Percentiles rank a stretch among this genome's conserved stretches.
phyloP scores from a whole-genome alignment of 2,329 filamentous ascomycete species.

The Pseudocercospora crystallina region DNA sequence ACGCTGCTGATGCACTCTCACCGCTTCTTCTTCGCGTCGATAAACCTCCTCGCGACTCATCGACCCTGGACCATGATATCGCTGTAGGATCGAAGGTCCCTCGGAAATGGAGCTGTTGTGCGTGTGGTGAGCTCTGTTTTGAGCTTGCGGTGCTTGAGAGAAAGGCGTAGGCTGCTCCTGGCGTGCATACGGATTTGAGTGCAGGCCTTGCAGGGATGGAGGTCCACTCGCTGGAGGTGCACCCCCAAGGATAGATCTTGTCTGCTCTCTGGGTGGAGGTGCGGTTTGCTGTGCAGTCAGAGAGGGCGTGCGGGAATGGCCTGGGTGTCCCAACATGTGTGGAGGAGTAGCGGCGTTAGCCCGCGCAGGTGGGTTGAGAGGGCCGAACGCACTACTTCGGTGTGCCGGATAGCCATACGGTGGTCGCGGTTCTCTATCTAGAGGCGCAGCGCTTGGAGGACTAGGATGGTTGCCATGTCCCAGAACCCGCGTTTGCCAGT shows the following conservation, averaged over 20 bases:
- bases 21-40: conserved; percentile 24
- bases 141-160: conserved; percentile 27
- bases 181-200: conserved; percentile 30
- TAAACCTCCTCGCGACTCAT: conserved; percentile 29
- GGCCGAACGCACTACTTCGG: conserved; percentile 28
- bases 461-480: conserved; percentile 22
- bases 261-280: conserved; percentile 24
- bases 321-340: conserved; percentile 26
- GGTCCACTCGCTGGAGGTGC: conserved; percentile 23
- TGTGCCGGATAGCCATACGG: conserved; percentile 30
- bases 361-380: conserved; percentile 29
- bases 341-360: conserved; percentile 39
- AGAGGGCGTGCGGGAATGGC: conserved; percentile 33
- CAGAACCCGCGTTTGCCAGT: conserved; percentile 26
- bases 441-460: conserved; percentile 24
- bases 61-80: conserved; percentile 14
- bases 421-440: conserved; percentile 32
- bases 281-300: conserved; percentile 24
- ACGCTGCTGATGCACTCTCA: conserved; percentile 15
- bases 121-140: conserved; percentile 32
- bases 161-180: conserved; percentile 24
- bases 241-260: conserved; percentile 19
- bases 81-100: conserved; percentile 25
- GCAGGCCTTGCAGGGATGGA: conserved; percentile 25
- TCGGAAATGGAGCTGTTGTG: conserved; percentile 32